Percentiles rank a stretch among this genome's conserved stretches.
These are phyloP conservation scores for Trichosporon coremiiforme DNA, from an alignment of 1,284 basidiomycete genomes.

Conservation along the genomic window DNA sequence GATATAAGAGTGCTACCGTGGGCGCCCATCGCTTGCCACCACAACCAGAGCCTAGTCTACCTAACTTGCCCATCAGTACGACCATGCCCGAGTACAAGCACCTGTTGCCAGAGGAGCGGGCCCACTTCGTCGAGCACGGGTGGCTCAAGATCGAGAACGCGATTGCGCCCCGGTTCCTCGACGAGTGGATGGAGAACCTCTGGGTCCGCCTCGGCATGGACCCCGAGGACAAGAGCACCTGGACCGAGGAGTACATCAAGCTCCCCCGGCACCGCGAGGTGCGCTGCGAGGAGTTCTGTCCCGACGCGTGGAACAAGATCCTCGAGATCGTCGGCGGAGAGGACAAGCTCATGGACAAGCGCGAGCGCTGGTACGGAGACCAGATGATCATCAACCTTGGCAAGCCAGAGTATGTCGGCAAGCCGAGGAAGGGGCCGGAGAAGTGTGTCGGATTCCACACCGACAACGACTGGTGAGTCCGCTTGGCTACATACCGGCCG, in stretches of 20 bases:
- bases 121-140: slow-evolving; percentile 45
- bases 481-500: too few relatives aligned
- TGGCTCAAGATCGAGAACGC: slow-evolving; percentile 43
- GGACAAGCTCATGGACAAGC: slow-evolving; percentile 39
- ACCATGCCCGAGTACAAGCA: slow-evolving; percentile 34
- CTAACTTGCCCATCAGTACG: too few relatives aligned
- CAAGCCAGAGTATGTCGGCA: slow-evolving; percentile 26
- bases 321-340: slow-evolving; percentile 44
- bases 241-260: slow-evolving; percentile 43
- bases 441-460: slow-evolving; percentile 38
- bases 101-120: slow-evolving; percentile 35
- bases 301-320: slow-evolving; percentile 43
- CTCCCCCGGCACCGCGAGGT: slow-evolving; percentile 42
- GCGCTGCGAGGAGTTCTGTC: slow-evolving; percentile 37
- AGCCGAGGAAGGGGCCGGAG: slow-evolving; percentile 16
- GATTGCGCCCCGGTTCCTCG: slow-evolving; percentile 36
- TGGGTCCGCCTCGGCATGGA: slow-evolving; percentile 48
- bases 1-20: background rate
- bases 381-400: slow-evolving; percentile 48
- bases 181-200: slow-evolving; percentile 39
- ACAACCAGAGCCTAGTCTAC: too few relatives aligned
- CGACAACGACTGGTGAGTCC: slow-evolving; percentile 45
- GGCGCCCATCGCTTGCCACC: background rate
- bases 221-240: slow-evolving; percentile 46
- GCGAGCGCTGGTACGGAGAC: slow-evolving; percentile 44